phyloP scores from a whole-genome alignment of 1,139 yeast species.

The Meyerozyma guilliermondii region DNA sequence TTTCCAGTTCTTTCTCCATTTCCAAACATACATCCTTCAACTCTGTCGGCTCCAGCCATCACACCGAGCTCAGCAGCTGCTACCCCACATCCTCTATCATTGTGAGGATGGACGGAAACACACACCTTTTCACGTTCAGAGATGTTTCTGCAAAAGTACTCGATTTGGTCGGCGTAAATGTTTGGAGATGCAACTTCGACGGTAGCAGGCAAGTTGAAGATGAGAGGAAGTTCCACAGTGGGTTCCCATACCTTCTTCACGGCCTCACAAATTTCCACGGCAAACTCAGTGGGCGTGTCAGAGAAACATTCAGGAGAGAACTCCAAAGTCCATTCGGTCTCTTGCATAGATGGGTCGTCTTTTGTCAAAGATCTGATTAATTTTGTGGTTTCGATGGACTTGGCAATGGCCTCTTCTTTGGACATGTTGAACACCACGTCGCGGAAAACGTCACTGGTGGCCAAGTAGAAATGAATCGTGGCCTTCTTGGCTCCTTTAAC shows the following conservation, averaged over 20 bases:
- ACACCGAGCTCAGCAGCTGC: conserved; percentile 47
- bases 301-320: conserved; percentile 46
- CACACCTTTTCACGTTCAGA: conserved; percentile 41
- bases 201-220: conserved; percentile 47
- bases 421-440: conserved; percentile 43
- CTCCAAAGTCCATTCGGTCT: conserved; percentile 42
- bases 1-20: conserved; percentile 50
- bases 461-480: conserved; percentile 43
- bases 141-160: conserved; percentile 38
- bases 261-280: conserved; percentile 42
- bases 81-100: conserved; percentile 48
- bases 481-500: conserved; percentile 45
- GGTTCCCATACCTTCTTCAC: conserved; percentile 47
- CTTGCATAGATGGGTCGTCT: conserved; percentile 29
- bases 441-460: conserved; percentile 43
- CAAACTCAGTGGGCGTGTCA: conserved; percentile 40
- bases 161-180: conserved; percentile 48
- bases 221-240: conserved; percentile 35
- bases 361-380: conserved; percentile 39
- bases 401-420: conserved; percentile 34
- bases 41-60: conserved; percentile 48
- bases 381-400: conserved; percentile 39
- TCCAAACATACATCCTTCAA: conserved; percentile 47
- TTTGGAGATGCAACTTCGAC: conserved; percentile 47
- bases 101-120: conserved; percentile 45